Evolutionary conservation across 768 basidiomycete species (phyloP).

Genomic region (Suillus subaureus): DNA sequence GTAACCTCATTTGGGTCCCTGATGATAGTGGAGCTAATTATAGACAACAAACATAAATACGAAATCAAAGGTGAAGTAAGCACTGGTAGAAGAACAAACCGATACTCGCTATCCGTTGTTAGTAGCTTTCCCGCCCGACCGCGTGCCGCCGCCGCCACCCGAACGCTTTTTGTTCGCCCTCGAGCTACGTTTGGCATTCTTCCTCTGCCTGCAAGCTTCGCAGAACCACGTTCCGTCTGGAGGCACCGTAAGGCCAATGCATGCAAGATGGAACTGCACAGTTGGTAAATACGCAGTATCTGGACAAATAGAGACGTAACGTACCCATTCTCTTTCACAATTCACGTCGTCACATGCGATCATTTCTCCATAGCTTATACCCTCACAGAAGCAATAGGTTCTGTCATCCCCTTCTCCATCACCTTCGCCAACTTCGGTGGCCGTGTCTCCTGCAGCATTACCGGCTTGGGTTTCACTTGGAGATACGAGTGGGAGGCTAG

Average conservation of each 20-base stretch:
- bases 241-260: constrained; percentile 65
- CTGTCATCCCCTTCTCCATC: constrained; percentile 63
- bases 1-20: background rate
- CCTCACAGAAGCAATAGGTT: constrained; percentile 84
- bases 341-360: constrained; percentile 85
- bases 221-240: constrained; percentile 82
- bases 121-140: constrained; percentile 31
- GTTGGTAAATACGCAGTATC: constrained; percentile 14
- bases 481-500: constrained; percentile 26
- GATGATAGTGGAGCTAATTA: background rate
- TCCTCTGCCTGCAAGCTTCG: constrained; percentile 60
- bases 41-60: constrained; percentile 1
- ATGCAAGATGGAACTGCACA: constrained; percentile 76
- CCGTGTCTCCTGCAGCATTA: constrained; percentile 39
- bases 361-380: constrained; percentile 91
- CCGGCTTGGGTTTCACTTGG: constrained; percentile 36
- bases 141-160: constrained; percentile 19
- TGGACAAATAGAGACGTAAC: constrained; percentile 29
- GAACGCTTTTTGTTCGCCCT: constrained; percentile 56
- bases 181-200: constrained; percentile 50
- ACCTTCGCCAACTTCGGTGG: constrained; percentile 46
- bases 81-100: background rate
- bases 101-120: constrained; percentile 29
- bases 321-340: constrained; percentile 90
- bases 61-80: background rate